Percentiles rank a stretch among this genome's conserved stretches.
Conservation (phyloP, 768 basidiomycete genomes). For the Rhodotorula graminis region DNA sequence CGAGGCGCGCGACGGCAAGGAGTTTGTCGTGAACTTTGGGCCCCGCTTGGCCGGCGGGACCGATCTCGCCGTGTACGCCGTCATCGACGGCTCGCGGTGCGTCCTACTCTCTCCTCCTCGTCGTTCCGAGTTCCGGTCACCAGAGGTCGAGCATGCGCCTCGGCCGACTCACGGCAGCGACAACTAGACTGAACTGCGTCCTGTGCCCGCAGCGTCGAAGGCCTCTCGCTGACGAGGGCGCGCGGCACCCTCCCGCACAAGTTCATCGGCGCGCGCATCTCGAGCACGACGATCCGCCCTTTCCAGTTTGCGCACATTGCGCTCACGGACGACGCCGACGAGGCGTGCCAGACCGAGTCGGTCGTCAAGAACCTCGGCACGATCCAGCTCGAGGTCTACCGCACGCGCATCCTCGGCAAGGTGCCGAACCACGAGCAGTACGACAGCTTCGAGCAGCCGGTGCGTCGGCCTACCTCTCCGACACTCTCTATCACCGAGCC, state of each 20-base stretch:
- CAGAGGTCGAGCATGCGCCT: no score
- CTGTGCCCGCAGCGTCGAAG: not conserved
- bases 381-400: not conserved
- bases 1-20: constrained; percentile 12
- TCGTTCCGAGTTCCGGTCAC: no score
- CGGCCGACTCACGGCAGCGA: no score
- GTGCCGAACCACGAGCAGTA: not conserved
- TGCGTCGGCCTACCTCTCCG: not conserved
- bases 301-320: constrained; percentile 13
- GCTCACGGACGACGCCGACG: constrained; percentile 11
- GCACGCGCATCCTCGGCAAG: not conserved
- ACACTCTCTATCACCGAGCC: not conserved
- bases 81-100: not conserved
- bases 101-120: not conserved
- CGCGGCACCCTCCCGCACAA: not conserved
- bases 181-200: no score
- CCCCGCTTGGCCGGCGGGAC: not conserved
- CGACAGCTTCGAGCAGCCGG: not conserved
- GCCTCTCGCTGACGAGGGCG: not conserved
- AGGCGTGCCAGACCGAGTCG: not conserved
- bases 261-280: not conserved
- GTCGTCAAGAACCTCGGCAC: constrained; percentile 20
- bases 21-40: not conserved
- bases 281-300: not conserved
- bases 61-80: not conserved